These are phyloP conservation scores for Gillenia trifoliata DNA, from an alignment of 306 rosid genomes.

Conservation along the genomic window DNA sequence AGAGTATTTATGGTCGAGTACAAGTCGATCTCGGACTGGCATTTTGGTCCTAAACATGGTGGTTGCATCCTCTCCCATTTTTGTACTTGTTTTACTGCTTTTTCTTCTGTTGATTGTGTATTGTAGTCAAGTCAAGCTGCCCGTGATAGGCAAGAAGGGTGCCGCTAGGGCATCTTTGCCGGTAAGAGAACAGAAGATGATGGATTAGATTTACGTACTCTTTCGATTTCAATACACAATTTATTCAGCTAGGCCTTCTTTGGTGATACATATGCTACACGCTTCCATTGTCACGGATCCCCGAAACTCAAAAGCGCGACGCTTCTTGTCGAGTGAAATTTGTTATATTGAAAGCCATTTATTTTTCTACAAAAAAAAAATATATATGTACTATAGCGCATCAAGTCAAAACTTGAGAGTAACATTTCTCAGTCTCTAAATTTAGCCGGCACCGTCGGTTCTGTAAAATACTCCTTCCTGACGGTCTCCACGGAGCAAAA, in stretches of 20 bases:
- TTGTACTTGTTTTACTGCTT: constrained; percentile 53
- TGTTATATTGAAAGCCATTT: not conserved
- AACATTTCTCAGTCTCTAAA: constrained; percentile 49
- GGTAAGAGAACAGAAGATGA: constrained; percentile 5
- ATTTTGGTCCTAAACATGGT: constrained; percentile 28
- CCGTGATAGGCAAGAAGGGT: constrained; percentile 54
- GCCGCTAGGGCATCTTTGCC: constrained; percentile 40
- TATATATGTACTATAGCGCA: not conserved
- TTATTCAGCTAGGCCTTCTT: not conserved
- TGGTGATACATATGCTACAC: not conserved
- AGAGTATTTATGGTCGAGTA: constrained; percentile 33
- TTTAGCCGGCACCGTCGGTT: constrained; percentile 53
- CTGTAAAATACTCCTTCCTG: constrained; percentile 70
- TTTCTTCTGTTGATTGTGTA: constrained; percentile 55
- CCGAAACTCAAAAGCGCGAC: too few relatives aligned
- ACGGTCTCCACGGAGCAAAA: constrained; percentile 78
- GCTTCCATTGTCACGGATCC: not conserved
- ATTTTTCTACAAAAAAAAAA: not conserved
- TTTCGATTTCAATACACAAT: not conserved
- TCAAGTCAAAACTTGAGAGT: not conserved
- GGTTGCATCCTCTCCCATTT: constrained; percentile 47
- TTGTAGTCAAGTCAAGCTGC: constrained; percentile 60
- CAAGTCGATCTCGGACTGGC: constrained; percentile 23
- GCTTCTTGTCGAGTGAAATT: too few relatives aligned
- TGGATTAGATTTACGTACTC: not conserved